Conservation (phyloP, 305 asterid species). For the Fraxinus xanthoxyloides region DNA sequence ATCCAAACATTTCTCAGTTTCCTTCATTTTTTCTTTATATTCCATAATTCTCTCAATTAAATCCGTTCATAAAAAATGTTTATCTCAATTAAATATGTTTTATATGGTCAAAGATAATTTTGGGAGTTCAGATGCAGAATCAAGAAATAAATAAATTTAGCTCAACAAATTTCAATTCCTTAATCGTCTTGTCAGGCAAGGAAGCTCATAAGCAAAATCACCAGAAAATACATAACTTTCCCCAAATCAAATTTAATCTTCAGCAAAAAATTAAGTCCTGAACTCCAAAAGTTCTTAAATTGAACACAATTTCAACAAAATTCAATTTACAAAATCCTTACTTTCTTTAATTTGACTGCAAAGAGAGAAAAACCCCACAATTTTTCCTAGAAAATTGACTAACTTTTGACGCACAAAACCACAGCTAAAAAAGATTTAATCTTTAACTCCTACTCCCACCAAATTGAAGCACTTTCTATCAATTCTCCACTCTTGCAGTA, state of each 20-base stretch:
- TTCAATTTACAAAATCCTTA: conserved; percentile 11
- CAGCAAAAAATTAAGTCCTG: not conserved
- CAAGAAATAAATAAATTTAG: conserved; percentile 12
- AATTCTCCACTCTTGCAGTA: not conserved
- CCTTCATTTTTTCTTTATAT: conserved; percentile 44
- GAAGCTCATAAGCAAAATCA: conserved; percentile 12
- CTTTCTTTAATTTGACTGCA: conserved; percentile 15
- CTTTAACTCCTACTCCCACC: not conserved
- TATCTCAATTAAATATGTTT: conserved; percentile 26
- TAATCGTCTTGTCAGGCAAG: conserved; percentile 11
- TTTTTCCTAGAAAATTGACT: not conserved
- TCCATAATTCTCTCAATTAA: conserved; percentile 34
- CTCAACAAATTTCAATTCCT: not conserved
- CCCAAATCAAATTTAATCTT: not conserved
- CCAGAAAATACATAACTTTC: conserved; percentile 1
- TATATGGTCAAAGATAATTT: conserved; percentile 14
- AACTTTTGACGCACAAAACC: not conserved
- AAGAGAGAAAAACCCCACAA: not conserved
- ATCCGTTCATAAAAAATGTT: not conserved
- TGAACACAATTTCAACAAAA: conserved; percentile 9
- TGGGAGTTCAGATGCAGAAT: conserved; percentile 2
- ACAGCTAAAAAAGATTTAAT: not conserved
- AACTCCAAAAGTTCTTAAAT: conserved; percentile 1
- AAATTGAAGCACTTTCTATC: not conserved
- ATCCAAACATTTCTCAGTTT: conserved; percentile 57